Percentiles rank a stretch among this genome's conserved stretches.
Conservation (phyloP, 2,329 filamentous ascomycete genomes). For the Alternaria sp. region DNA sequence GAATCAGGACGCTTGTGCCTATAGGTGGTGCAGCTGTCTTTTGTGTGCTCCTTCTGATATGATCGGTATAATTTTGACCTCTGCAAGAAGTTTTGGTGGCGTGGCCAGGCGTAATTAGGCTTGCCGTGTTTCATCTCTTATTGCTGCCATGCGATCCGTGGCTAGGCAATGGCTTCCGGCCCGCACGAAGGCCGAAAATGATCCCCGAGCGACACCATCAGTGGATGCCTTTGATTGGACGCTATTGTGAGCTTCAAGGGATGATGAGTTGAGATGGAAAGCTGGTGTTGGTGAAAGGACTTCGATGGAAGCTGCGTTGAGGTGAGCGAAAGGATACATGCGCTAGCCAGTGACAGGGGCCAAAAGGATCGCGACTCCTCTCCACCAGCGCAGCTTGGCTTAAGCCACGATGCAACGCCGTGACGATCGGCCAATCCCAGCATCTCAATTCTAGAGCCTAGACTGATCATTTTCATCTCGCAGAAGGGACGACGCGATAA, state of each 20-base stretch:
- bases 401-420: background rate
- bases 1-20: background rate
- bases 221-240: background rate
- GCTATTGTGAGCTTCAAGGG: background rate
- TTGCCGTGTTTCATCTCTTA: background rate
- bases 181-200: background rate
- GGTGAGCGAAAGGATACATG: background rate
- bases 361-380: background rate
- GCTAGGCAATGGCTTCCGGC: background rate
- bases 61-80: background rate
- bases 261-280: background rate
- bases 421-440: background rate
- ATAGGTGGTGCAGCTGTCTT: background rate
- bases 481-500: background rate
- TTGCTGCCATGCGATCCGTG: background rate
- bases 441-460: background rate
- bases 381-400: background rate
- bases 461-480: background rate
- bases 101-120: background rate
- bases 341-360: background rate
- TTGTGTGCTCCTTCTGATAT: background rate
- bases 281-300: background rate
- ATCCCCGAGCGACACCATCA: background rate
- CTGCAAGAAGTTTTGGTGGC: background rate
- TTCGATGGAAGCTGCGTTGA: background rate